Base-by-base conservation (phyloP, 495 filamentous ascomycete species). In the Penicillium fimorum region DNA sequence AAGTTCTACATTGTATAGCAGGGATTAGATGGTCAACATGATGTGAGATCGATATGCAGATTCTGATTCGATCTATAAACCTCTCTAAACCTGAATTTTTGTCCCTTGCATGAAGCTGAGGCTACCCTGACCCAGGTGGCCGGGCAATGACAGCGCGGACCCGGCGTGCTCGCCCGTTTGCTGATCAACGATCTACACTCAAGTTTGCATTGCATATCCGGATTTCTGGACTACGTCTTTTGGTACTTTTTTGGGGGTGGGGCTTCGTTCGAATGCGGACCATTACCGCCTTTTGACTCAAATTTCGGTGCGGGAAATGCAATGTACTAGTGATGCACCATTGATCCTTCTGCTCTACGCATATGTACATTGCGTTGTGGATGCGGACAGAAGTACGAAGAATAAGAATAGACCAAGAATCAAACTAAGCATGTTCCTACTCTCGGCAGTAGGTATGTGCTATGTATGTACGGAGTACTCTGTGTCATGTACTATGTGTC, bases 151-250 rank as follows among this genome's bases (percentile, higher is more conserved):
- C 61, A 64, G 53, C 58, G 61, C 58, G 61, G 52, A 59, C 53
- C 56, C 56, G 61, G 47, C 56, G 50, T 52, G 29, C 47, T 57
- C 47, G 49, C 56, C 64, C 61, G 53, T 67, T 67, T 55, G 50
- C 33, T 62, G 62, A 67, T 67, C 62, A 49, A 47, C 60, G 48
- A 58, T 40, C 50, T 50, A 58, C 55, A 44, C 18, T 18, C 33
- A 30, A 12, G 9, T 29, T 13, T 13, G 38, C 25, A 54, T 30
- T 52, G 38, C 50, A 52, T 52, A 52, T 51, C 37, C 49, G 38
- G 38, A 43, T 32, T 54, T 56, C 42, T 53, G 1, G 49, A 32
- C 42, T 52, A 42, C 32, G 10, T 24, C 9, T 30, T n/a, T 44
- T 11, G 40, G 40, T n/a, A n/a, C n/a, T 25, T 53, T 44, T 35